Evolutionary conservation across 1,284 basidiomycete genomes (phyloP).

Genomic region (Ganoderma boninense): DNA sequence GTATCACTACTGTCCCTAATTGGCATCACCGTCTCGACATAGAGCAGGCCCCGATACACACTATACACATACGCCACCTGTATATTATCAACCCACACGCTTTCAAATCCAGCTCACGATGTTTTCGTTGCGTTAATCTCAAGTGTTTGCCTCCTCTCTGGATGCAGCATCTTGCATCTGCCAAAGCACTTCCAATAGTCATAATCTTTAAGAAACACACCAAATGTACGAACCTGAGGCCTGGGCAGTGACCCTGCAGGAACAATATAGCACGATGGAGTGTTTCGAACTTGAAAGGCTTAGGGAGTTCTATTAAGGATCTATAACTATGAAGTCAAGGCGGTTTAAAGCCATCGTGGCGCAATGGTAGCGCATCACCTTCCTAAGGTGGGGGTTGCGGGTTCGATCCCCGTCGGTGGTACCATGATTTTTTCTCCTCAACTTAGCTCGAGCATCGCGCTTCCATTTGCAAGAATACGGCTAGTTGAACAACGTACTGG

Average conservation of each 20-base stretch:
- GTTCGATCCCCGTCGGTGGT: slow-evolving; percentile 42
- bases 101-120: slow-evolving; percentile 29
- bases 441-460: too few species aligned
- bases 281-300: too few species aligned
- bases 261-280: too few species aligned
- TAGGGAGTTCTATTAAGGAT: too few species aligned
- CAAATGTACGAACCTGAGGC: too few species aligned
- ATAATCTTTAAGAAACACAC: too few species aligned
- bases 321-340: neutral
- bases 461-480: too few species aligned
- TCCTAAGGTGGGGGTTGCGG: slow-evolving; percentile 42
- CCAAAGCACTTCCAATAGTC: too few species aligned
- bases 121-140: neutral
- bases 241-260: too few species aligned
- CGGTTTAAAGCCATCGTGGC: slow-evolving; percentile 35
- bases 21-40: slow-evolving; percentile 24
- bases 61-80: slow-evolving; percentile 30
- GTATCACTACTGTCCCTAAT: slow-evolving; percentile 27
- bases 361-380: slow-evolving; percentile 42
- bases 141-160: neutral
- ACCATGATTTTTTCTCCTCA: slow-evolving; percentile 4
- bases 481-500: too few species aligned
- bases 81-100: slow-evolving; percentile 32
- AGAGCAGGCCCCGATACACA: slow-evolving; percentile 28
- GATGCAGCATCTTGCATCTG: neutral